phyloP scores from a whole-genome alignment of 2,329 filamentous ascomycete genomes.

The Rhynchosporium graminicola region DNA sequence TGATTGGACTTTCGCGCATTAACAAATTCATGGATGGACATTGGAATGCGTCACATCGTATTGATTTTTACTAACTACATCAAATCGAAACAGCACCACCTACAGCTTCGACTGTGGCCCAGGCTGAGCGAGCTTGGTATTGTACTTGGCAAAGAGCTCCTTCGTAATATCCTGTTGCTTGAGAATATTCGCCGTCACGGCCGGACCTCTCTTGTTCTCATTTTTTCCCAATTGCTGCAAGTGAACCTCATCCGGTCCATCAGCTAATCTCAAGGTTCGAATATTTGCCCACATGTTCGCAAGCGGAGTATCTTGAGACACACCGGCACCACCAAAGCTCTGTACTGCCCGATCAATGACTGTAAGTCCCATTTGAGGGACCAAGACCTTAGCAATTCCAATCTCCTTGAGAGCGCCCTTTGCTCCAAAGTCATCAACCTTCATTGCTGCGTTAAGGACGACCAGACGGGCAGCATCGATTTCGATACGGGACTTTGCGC shows the following conservation, averaged over 20 bases:
- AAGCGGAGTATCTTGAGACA: conserved; percentile 92
- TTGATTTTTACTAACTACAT: conserved; percentile 13
- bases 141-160: conserved; percentile 64
- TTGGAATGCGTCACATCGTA: conserved; percentile 9
- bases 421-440: conserved; percentile 86
- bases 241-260: conserved; percentile 97
- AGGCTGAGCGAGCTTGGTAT: conserved; percentile 42
- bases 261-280: conserved; percentile 80
- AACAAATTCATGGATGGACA: background rate
- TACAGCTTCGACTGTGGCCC: conserved; percentile 41
- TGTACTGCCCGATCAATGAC: conserved; percentile 96
- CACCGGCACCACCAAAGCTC: conserved; percentile 85
- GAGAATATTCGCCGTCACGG: conserved; percentile 61
- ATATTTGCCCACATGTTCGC: conserved; percentile 80
- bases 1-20: background rate
- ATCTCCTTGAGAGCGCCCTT: conserved; percentile 93
- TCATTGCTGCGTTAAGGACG: conserved; percentile 91
- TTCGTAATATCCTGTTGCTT: conserved; percentile 66
- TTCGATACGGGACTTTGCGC: conserved; percentile 87
- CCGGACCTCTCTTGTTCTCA: conserved; percentile 70
- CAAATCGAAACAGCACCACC: conserved; percentile 14
- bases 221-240: conserved; percentile 77
- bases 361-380: conserved; percentile 76
- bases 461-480: conserved; percentile 89
- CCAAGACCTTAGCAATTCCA: conserved; percentile 89